Conservation (phyloP, 257 asterid genomes). For the Pogostemon cablin region DNA sequence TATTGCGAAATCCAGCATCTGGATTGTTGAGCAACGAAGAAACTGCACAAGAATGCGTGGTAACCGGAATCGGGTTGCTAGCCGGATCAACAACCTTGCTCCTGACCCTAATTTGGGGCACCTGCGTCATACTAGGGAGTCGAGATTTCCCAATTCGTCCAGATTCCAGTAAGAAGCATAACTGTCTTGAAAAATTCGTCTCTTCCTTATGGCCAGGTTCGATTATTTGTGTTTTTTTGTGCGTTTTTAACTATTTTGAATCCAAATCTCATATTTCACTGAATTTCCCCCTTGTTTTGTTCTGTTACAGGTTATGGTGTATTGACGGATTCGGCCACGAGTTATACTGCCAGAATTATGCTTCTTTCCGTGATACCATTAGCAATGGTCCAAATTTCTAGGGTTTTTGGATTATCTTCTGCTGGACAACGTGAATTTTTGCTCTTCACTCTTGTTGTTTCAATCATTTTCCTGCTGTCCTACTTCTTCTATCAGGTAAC, state of each 20-base stretch:
- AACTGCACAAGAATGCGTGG: constrained; percentile 54
- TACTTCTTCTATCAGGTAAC: constrained; percentile 79
- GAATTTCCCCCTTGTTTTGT: not conserved
- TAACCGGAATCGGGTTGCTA: constrained; percentile 66
- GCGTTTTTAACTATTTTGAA: not conserved
- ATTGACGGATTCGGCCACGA: constrained; percentile 45
- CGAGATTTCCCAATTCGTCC: constrained; percentile 31
- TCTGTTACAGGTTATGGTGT: constrained; percentile 51
- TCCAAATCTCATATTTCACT: not conserved
- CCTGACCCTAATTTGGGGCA: constrained; percentile 67
- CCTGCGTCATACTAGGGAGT: constrained; percentile 52
- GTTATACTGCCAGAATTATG: constrained; percentile 58
- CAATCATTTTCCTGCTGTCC: constrained; percentile 43
- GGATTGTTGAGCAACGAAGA: constrained; percentile 60
- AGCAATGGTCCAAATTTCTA: constrained; percentile 43
- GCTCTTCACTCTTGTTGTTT: constrained; percentile 44
- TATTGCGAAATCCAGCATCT: constrained; percentile 44
- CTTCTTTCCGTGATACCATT: constrained; percentile 60
- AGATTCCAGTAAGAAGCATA: constrained; percentile 5
- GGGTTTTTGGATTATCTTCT: constrained; percentile 33
- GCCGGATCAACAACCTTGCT: constrained; percentile 74
- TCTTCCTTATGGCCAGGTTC: constrained; percentile 53
- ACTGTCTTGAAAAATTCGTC: constrained; percentile 40
- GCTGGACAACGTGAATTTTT: constrained; percentile 35
- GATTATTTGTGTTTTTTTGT: not conserved